phyloP scores from a whole-genome alignment of 768 basidiomycete species.

The Mycena belliarum region DNA sequence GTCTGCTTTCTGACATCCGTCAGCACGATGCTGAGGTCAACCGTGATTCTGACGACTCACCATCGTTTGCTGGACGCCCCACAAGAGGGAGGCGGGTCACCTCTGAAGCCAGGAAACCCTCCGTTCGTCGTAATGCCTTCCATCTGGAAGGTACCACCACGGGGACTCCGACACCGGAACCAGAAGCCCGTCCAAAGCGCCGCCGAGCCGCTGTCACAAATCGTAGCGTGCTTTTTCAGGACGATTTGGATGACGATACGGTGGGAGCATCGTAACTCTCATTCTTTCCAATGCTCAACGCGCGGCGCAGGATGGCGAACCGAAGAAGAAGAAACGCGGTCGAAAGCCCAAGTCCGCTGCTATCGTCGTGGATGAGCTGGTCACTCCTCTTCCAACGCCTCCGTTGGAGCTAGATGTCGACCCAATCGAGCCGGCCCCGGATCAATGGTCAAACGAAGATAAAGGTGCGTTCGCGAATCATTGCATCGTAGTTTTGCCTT shows the following conservation, averaged over 20 bases:
- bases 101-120: slow-evolving; percentile 14
- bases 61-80: slow-evolving; percentile 36
- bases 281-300: neutral
- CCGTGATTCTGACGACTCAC: slow-evolving; percentile 33
- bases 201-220: slow-evolving; percentile 11
- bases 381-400: slow-evolving; percentile 15
- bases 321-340: slow-evolving; percentile 33
- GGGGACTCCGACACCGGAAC: slow-evolving; percentile 52
- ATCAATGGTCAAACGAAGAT: slow-evolving; percentile 68
- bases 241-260: slow-evolving; percentile 17
- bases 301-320: slow-evolving; percentile 27
- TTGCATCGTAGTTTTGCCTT: slow-evolving; percentile 4
- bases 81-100: slow-evolving; percentile 44
- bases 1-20: slow-evolving; percentile 77
- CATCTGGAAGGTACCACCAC: slow-evolving; percentile 39
- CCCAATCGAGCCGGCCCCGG: slow-evolving; percentile 29
- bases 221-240: slow-evolving; percentile 10
- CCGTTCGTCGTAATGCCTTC: slow-evolving; percentile 16
- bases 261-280: slow-evolving; percentile 9
- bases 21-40: slow-evolving; percentile 67
- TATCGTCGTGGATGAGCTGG: slow-evolving; percentile 24
- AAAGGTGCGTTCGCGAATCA: slow-evolving; percentile 44
- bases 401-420: slow-evolving; percentile 24
- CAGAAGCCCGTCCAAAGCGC: slow-evolving; percentile 40
- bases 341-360: slow-evolving; percentile 35